phyloP scores from a whole-genome alignment of 768 basidiomycete genomes.

The Panus rudis region DNA sequence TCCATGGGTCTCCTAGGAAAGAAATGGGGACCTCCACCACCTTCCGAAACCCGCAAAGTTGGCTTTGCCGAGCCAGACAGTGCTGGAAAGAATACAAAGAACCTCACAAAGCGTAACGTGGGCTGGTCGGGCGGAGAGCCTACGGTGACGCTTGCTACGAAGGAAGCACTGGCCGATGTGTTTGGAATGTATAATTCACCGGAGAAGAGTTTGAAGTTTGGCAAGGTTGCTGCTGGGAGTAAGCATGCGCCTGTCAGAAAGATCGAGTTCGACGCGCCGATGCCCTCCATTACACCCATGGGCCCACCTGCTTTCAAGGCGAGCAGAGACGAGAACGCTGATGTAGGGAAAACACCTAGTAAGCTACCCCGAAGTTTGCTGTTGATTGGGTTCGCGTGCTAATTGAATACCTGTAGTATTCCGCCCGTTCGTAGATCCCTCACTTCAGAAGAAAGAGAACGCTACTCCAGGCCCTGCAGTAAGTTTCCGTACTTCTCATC shows the following conservation, averaged over 20 bases:
- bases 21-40: slow-evolving; percentile 70
- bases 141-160: slow-evolving; percentile 94
- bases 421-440: slow-evolving; percentile 46
- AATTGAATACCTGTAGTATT: slow-evolving; percentile 28
- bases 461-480: no score
- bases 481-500: no score
- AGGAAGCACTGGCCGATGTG: slow-evolving; percentile 89
- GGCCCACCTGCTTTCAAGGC: slow-evolving; percentile 12
- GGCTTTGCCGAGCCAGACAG: not conserved
- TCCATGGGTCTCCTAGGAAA: slow-evolving; percentile 80
- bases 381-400: no score
- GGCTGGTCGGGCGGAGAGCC: slow-evolving; percentile 51
- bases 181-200: slow-evolving; percentile 96
- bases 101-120: slow-evolving; percentile 37
- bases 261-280: slow-evolving; percentile 47
- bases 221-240: slow-evolving; percentile 46
- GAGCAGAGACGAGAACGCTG: slow-evolving; percentile 22
- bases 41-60: slow-evolving; percentile 28
- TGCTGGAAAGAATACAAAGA: slow-evolving; percentile 27
- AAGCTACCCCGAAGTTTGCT: slow-evolving; percentile 12
- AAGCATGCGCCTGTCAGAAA: slow-evolving; percentile 69
- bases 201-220: slow-evolving; percentile 57
- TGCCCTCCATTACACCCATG: no score
- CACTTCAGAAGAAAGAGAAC: slow-evolving; percentile 5
- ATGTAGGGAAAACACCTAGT: slow-evolving; percentile 29